Base-by-base conservation (phyloP, 345 rosid genomes). In the Brassica juncea region DNA sequence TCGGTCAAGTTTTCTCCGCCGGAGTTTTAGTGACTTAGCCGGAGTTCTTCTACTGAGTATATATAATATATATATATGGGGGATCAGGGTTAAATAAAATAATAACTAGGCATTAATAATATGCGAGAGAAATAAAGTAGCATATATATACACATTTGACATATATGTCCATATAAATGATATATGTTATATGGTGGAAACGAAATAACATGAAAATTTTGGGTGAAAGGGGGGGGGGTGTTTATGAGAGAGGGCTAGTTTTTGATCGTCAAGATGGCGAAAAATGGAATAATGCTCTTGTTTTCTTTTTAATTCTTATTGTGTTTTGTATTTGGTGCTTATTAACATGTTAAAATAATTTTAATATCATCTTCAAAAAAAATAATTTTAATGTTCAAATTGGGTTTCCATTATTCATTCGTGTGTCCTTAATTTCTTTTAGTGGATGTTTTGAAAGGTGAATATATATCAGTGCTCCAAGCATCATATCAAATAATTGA, bases 11-110 rank as follows among this genome's bases (percentile, higher is more conserved):
- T 49, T 88, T 91, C 82, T 85, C 94, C 4, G 42, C 97, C 34
- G 89, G 94, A 58, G 92, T 94, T 87, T 82, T 90, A 37, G 94
- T 90, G 25, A 84, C 89, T 74, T 94, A 89, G 84, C 59, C 68
- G 80, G 76, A 71, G 58, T 47, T 76, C 66, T 65, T 57, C 74
- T 49, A 67, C 39, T 68, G 39, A 52, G 57, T 12, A 32, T 72
- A 78, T 9, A 68, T 49, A 12, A 47, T 47, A 47, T 12, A 78
- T 39, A 47, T 35, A 25, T 73, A 77, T 64, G 28, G 61, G 68
- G 82, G 57, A 28, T 47, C 8, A 32, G 68, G 77, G 76, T 72
- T 80, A 75, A 54, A 54, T 80, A 44, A 67, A 73, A 59, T 74
- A 73, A 44, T 74, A 80, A 69, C 6, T 80, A 74, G 57, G 12